Percentiles rank a stretch among this genome's conserved stretches.
Evolutionary conservation across 2,329 filamentous ascomycete genomes (phyloP).

Genomic region (Aspergillus pseudonomiae): DNA sequence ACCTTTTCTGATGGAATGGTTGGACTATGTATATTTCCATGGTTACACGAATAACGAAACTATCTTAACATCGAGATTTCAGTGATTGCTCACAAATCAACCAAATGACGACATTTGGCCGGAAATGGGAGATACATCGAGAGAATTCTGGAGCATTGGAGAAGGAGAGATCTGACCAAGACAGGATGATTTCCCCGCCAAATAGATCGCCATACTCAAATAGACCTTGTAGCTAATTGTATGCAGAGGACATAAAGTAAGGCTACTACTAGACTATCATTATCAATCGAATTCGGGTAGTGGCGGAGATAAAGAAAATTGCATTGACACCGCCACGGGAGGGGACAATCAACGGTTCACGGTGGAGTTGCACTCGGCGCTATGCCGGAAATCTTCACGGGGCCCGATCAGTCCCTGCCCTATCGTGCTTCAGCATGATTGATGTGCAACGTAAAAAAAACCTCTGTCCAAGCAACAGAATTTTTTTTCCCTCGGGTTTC

Average conservation of each 20-base stretch:
- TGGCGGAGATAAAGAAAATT: slow-evolving; percentile 6
- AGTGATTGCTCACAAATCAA: slow-evolving; percentile 6
- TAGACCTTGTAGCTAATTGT: neutral
- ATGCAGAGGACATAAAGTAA: neutral
- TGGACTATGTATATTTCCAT: slow-evolving; percentile 3
- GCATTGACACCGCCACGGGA: neutral
- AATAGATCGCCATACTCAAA: neutral
- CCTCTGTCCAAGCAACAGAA: slow-evolving; percentile 14
- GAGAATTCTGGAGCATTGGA: too few relatives aligned
- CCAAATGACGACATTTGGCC: slow-evolving; percentile 8
- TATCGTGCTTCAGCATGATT: slow-evolving; percentile 21
- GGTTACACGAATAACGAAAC: slow-evolving; percentile 11
- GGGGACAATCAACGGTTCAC: neutral
- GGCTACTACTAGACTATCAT: neutral
- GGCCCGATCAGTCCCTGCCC: slow-evolving; percentile 21
- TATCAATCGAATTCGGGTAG: slow-evolving; percentile 8
- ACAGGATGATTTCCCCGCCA: neutral
- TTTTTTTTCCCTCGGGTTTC: slow-evolving; percentile 13
- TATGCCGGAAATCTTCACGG: slow-evolving; percentile 21
- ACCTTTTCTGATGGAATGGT: slow-evolving; percentile 1
- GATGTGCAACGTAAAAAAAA: slow-evolving; percentile 35
- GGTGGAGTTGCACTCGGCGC: slow-evolving; percentile 15
- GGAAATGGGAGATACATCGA: neutral
- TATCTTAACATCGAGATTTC: slow-evolving; percentile 1
- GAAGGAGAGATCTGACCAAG: neutral